These are phyloP conservation scores for Eragrostis curvula DNA, from an alignment of 176 grass and related monocot species.

Conservation along the genomic window DNA sequence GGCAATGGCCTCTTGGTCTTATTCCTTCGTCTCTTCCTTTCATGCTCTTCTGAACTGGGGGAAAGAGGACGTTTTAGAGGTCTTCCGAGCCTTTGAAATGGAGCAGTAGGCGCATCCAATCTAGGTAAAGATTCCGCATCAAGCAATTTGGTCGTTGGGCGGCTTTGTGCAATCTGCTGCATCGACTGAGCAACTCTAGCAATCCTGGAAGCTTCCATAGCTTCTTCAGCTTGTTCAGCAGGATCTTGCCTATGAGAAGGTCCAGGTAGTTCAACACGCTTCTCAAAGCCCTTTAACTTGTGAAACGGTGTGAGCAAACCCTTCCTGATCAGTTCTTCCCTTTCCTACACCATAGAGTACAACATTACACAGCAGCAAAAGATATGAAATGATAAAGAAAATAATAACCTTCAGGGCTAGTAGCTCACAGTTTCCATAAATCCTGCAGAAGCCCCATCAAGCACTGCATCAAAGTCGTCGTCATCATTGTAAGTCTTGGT, in stretches of 20 bases:
- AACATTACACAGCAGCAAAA: conserved; percentile 26
- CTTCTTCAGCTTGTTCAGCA: conserved; percentile 33
- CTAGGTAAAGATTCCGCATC: conserved; percentile 66
- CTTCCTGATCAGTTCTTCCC: conserved; percentile 85
- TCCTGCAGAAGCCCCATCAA: conserved; percentile 75
- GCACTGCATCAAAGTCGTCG: conserved; percentile 69
- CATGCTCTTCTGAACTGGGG: conserved; percentile 51
- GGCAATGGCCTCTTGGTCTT: conserved; percentile 74
- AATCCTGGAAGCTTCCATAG: conserved; percentile 68
- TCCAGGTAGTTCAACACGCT: conserved; percentile 58
- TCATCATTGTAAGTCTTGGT: conserved; percentile 76
- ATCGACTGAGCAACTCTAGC: conserved; percentile 71
- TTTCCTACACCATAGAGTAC: conserved; percentile 58
- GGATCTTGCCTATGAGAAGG: conserved; percentile 36
- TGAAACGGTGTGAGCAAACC: conserved; percentile 94
- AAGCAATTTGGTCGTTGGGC: conserved; percentile 86
- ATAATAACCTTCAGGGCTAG: not conserved
- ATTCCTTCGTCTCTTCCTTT: conserved; percentile 55
- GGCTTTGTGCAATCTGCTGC: conserved; percentile 53
- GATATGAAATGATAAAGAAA: not conserved
- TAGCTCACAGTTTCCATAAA: conserved; percentile 94
- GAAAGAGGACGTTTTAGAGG: conserved; percentile 60
- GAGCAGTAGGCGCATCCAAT: conserved; percentile 78
- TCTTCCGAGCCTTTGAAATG: conserved; percentile 78
- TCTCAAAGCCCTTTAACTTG: conserved; percentile 91